Conservation (phyloP, 2,329 filamentous ascomycete genomes). For the Xylaria sp. region DNA sequence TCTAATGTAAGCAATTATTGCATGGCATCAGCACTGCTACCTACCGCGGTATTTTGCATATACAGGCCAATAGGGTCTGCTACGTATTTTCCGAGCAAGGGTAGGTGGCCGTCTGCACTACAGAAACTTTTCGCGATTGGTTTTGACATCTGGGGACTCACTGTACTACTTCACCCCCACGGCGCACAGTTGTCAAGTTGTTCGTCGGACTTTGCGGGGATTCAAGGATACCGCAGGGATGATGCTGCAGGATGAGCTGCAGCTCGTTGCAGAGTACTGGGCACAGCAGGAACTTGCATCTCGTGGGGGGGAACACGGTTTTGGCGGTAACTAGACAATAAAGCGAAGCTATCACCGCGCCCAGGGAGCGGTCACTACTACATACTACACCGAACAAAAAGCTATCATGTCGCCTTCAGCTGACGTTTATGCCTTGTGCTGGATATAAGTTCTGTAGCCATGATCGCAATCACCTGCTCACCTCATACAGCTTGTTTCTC, state of each 20-base stretch:
- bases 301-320: conserved; percentile 31
- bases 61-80: neutral
- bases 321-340: conserved; percentile 26
- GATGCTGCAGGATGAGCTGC: conserved; percentile 28
- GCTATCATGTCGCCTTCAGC: conserved; percentile 16
- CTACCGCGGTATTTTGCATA: neutral
- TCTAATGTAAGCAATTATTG: neutral
- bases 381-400: conserved; percentile 11
- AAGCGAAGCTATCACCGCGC: conserved; percentile 8
- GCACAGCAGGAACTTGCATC: conserved; percentile 22
- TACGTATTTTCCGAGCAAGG: neutral
- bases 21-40: neutral
- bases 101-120: neutral
- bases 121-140: conserved; percentile 1
- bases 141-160: neutral
- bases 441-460: conserved; percentile 9
- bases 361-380: conserved; percentile 4
- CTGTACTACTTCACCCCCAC: conserved; percentile 21
- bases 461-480: conserved; percentile 37
- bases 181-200: conserved; percentile 16
- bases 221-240: conserved; percentile 11
- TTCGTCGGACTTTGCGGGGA: conserved; percentile 24
- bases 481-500: conserved; percentile 24
- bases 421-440: conserved; percentile 8
- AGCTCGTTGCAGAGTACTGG: conserved; percentile 21